A percentile compares a stretch with the other conserved stretches of the same genome.
Conservation (phyloP, 202 grass and related monocot species). For the Panicum virgatum region DNA sequence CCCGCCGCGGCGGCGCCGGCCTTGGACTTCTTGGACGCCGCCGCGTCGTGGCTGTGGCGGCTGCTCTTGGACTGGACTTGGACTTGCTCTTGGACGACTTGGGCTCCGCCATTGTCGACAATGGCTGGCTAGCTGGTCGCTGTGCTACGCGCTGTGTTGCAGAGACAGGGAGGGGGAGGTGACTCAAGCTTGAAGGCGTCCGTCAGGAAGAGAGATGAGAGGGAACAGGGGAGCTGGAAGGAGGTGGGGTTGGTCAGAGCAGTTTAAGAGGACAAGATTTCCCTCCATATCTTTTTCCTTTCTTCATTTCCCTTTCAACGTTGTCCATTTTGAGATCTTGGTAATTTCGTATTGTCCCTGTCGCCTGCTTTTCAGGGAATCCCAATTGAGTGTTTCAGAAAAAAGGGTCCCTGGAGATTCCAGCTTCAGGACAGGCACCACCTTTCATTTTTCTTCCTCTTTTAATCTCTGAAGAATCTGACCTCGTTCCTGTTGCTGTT, state of each 20-base stretch:
- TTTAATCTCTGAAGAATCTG: not conserved
- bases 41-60: conserved; percentile 11
- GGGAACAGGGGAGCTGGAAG: conserved; percentile 25
- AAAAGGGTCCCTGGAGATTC: conserved; percentile 15
- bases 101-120: conserved; percentile 62
- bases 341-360: not conserved
- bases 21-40: conserved; percentile 37
- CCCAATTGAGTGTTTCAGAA: conserved; percentile 31
- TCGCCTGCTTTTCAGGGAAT: conserved; percentile 24
- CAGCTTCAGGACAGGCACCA: not conserved
- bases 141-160: not conserved
- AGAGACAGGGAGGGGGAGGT: not conserved
- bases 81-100: conserved; percentile 49
- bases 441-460: not conserved
- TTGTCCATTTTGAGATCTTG: not conserved
- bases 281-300: not conserved
- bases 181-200: not conserved
- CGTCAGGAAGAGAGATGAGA: not conserved
- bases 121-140: not conserved
- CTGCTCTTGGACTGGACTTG: conserved; percentile 58
- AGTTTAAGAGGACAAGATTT: conserved; percentile 29
- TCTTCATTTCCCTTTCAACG: not conserved
- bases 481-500: not conserved
- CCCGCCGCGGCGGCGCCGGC: conserved; percentile 2
- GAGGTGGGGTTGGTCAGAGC: conserved; percentile 32